Conservation (phyloP, 148 eudicot genomes). For the Spergularia marina region DNA sequence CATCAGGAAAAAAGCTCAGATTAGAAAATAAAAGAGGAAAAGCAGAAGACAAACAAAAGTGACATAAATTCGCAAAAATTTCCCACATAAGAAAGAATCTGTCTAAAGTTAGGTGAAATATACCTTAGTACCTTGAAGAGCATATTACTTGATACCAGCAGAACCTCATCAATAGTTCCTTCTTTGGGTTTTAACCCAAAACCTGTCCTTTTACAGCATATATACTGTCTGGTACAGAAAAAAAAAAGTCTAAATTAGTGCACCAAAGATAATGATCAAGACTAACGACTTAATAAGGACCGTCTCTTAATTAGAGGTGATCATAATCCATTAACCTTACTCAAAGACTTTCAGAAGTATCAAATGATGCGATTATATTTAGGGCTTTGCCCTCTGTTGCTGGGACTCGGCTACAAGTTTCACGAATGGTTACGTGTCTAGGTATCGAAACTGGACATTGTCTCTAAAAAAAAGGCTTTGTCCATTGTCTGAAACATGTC, state of each 20-base stretch:
- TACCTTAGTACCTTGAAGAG: conserved; percentile 23
- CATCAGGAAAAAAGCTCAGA: too few relatives aligned
- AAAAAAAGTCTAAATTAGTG: neutral
- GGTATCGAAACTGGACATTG: too few relatives aligned
- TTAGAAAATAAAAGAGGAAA: neutral
- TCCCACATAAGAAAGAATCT: conserved; percentile 13
- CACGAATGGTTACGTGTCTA: too few relatives aligned
- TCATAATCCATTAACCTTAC: neutral
- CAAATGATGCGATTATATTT: too few relatives aligned
- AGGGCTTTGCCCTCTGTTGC: too few relatives aligned
- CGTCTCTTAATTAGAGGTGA: neutral
- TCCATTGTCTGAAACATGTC: too few relatives aligned
- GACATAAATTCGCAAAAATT: neutral
- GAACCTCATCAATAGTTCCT: conserved; percentile 9
- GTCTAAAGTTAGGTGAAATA: conserved; percentile 19
- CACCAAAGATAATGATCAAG: conserved; percentile 7
- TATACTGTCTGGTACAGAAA: neutral
- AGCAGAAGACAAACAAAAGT: neutral
- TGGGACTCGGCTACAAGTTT: too few relatives aligned
- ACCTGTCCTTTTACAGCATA: neutral
- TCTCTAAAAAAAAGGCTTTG: too few relatives aligned
- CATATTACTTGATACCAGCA: conserved; percentile 29
- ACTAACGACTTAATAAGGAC: neutral
- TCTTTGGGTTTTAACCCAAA: neutral
- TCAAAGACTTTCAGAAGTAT: too few relatives aligned